Evolutionary conservation across 371 early-diverging fungal species (phyloP).

Genomic region (Gilbertella persicaria): DNA sequence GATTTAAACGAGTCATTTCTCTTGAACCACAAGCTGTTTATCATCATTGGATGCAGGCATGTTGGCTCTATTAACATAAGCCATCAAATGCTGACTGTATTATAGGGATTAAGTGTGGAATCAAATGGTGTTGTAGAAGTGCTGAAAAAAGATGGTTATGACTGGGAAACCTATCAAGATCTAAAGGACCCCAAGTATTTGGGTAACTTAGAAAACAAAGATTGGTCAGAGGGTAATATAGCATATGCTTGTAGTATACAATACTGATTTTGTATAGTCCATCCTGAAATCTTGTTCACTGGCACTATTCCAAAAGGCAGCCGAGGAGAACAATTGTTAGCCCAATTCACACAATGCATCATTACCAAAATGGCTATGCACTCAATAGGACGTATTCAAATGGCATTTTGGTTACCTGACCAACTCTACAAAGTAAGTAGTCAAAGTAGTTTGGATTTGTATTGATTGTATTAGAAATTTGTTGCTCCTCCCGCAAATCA

Average conservation of each 20-base stretch:
- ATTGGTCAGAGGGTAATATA: conserved; percentile 44
- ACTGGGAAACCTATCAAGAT: conserved; percentile 45
- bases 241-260: background rate
- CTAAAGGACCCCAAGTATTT: conserved; percentile 37
- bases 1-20: conserved; percentile 36
- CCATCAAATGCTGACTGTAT: background rate
- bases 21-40: conserved; percentile 37
- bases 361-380: conserved; percentile 48
- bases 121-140: conserved; percentile 22
- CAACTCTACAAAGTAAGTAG: conserved; percentile 26
- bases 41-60: conserved; percentile 28
- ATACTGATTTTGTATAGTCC: conserved; percentile 17
- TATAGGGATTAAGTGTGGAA: background rate
- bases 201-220: conserved; percentile 23
- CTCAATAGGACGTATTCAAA: conserved; percentile 47
- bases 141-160: conserved; percentile 47
- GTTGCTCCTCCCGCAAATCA: conserved; percentile 31
- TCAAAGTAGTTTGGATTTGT: background rate
- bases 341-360: conserved; percentile 45
- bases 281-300: conserved; percentile 44
- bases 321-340: conserved; percentile 46
- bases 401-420: conserved; percentile 51
- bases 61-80: background rate
- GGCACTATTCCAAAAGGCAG: conserved; percentile 45
- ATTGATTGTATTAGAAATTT: conserved; percentile 31